Base-by-base conservation (phyloP, 495 filamentous ascomycete species). In the Annulohypoxylon stygium region DNA sequence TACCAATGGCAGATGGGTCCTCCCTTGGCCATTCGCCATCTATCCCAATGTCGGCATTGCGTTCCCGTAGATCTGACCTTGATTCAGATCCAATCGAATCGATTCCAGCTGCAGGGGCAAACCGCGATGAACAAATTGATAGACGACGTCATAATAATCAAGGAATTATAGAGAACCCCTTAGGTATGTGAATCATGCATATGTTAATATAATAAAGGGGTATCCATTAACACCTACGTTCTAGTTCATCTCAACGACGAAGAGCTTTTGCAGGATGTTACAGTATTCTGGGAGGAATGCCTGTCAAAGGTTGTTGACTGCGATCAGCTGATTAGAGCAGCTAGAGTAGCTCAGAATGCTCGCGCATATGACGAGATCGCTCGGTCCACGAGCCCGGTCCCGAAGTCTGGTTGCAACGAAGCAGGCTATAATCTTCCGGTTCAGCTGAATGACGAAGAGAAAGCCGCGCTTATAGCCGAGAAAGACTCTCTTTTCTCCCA, bases 331-430 rank as follows among this genome's bases (percentile, higher is more conserved):
- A 65, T 79, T 20, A 65, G 77, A 43, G 77, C 77, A 16, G 77
- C 74, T 39, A 65, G 68, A 16, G 77, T 79, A 41, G 77, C 75
- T 10, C 73, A 75, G 34, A 77, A 79, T 60, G 68, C 65, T 33
- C 74, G 74, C 23, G 53, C 55, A 3, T 79, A 79, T 26, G 73
- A 79, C 36, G 45, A 65, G 37, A 53, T 76, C 14, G 75, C 73
- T 30, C 70, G 73, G 23, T 66, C 65, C 16, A 39, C 67, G 39
- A 65, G 68, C 37, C 39, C 69, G 39, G 68, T 68, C 30, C 61
- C 67, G 3, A 33, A 58, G 8, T 65, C 61, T 3, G 57, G 48
- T 7, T 14, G 12, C 12, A 53, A 34, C 7, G 51, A 63, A 14
- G 67, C 47, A 0, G 61, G 60, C 6, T 20, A 34, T 16, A 51